These are phyloP conservation scores for Byssochlamys sp. DNA, from an alignment of 2,329 filamentous ascomycete genomes.

Conservation along the genomic window DNA sequence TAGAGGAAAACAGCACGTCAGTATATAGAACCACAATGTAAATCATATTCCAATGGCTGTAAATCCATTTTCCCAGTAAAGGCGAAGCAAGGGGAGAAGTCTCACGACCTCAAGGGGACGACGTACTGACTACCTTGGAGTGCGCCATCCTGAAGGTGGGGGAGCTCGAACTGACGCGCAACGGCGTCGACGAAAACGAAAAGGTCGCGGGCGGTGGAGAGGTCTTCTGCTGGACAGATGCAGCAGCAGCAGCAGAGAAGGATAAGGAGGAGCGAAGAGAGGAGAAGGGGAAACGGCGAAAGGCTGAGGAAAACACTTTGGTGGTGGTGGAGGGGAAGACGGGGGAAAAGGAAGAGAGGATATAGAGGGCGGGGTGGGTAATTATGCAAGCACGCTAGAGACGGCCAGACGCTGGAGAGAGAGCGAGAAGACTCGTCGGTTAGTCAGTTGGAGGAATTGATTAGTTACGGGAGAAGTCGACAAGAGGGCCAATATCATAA, in stretches of 20 bases:
- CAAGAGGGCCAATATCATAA: too few species aligned
- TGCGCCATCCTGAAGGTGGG: slow-evolving; percentile 61
- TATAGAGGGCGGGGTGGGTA: slow-evolving; percentile 7
- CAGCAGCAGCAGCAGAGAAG: slow-evolving; percentile 63
- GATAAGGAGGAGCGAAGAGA: slow-evolving; percentile 64
- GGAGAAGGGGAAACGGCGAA: slow-evolving; percentile 53
- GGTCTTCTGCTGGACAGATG: slow-evolving; percentile 55
- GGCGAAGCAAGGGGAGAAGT: background rate
- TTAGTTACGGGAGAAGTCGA: too few species aligned
- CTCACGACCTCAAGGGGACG: background rate
- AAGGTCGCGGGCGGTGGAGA: slow-evolving; percentile 29
- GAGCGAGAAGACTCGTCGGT: background rate
- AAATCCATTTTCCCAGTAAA: slow-evolving; percentile 15
- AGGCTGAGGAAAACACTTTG: slow-evolving; percentile 87
- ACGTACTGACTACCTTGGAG: slow-evolving; percentile 79
- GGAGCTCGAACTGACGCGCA: slow-evolving; percentile 31
- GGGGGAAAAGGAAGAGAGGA: slow-evolving; percentile 5
- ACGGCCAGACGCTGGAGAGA: background rate
- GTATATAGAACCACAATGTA: slow-evolving; percentile 25
- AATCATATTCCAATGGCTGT: background rate
- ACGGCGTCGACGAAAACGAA: slow-evolving; percentile 28
- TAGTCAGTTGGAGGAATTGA: too few species aligned
- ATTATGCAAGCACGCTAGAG: background rate
- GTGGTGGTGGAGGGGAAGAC: slow-evolving; percentile 38
- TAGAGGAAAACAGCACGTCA: background rate